phyloP scores from a whole-genome alignment of 2,329 filamentous ascomycete genomes.

The Aspergillus piperis region DNA sequence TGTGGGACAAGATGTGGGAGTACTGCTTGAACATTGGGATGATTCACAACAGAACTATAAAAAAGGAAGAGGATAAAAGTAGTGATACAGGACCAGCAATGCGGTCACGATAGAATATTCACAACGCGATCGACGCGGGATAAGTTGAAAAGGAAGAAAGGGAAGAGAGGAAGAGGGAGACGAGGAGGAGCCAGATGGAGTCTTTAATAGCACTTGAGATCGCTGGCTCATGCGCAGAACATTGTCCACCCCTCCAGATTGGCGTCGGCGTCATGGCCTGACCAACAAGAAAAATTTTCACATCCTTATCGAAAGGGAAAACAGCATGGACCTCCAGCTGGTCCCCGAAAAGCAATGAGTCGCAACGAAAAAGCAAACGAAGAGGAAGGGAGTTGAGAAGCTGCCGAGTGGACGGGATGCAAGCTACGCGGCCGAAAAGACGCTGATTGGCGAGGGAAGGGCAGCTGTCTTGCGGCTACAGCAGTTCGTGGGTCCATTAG shows the following conservation, averaged over 20 bases:
- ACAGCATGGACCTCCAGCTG: constrained; percentile 6
- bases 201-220: neutral
- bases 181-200: neutral
- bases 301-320: neutral
- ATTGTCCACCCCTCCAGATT: neutral
- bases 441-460: neutral
- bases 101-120: neutral
- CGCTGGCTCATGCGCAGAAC: neutral
- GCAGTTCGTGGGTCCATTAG: neutral
- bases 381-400: neutral
- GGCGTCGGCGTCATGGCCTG: neutral
- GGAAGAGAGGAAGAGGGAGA: neutral
- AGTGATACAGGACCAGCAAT: neutral
- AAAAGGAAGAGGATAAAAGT: neutral
- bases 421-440: neutral
- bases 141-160: neutral
- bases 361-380: neutral
- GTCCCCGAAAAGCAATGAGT: neutral
- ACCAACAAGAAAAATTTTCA: neutral
- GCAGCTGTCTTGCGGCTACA: neutral
- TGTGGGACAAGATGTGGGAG: constrained; percentile 16
- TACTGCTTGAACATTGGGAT: constrained; percentile 17
- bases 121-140: constrained; percentile 2
- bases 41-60: neutral
- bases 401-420: neutral